These are phyloP conservation scores for Phytophthora idaei DNA, from an alignment of 352 stramenopile species.

Conservation along the genomic window DNA sequence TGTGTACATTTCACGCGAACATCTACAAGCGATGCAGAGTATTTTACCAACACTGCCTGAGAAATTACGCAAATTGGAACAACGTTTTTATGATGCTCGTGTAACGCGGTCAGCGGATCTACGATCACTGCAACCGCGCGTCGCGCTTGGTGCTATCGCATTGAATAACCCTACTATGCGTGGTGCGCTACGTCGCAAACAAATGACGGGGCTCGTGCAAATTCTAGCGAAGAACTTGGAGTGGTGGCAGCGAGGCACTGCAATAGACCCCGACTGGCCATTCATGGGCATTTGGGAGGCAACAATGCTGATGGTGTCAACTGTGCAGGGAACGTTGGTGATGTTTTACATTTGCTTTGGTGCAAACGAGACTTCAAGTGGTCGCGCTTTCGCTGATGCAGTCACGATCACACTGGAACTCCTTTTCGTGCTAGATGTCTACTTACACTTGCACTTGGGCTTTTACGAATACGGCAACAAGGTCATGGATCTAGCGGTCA, in stretches of 20 bases:
- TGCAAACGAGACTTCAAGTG: constrained; percentile 8
- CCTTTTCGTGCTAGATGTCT: constrained; percentile 54
- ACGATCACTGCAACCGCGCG: constrained; percentile 25
- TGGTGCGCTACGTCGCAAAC: constrained; percentile 23
- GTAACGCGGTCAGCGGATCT: constrained; percentile 43
- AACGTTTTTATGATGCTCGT: constrained; percentile 31
- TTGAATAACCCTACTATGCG: constrained; percentile 34
- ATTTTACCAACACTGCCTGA: constrained; percentile 39
- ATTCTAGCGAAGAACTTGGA: constrained; percentile 37
- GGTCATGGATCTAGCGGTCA: constrained; percentile 49
- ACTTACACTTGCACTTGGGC: constrained; percentile 53
- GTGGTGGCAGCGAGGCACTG: constrained; percentile 33
- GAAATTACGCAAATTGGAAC: constrained; percentile 37
- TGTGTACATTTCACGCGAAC: constrained; percentile 51
- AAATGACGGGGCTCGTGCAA: constrained; percentile 22
- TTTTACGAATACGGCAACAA: constrained; percentile 78
- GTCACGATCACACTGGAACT: constrained; percentile 48
- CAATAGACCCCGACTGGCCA: constrained; percentile 55
- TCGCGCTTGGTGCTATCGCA: constrained; percentile 16
- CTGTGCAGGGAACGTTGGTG: constrained; percentile 45
- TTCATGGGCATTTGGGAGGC: constrained; percentile 62
- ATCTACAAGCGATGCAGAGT: constrained; percentile 45
- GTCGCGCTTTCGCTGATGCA: constrained; percentile 33
- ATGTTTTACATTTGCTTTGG: constrained; percentile 64
- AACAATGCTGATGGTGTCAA: constrained; percentile 47